These are phyloP conservation scores for Lomentospora prolificans DNA, from an alignment of 2,329 filamentous ascomycete species.

Conservation along the genomic window DNA sequence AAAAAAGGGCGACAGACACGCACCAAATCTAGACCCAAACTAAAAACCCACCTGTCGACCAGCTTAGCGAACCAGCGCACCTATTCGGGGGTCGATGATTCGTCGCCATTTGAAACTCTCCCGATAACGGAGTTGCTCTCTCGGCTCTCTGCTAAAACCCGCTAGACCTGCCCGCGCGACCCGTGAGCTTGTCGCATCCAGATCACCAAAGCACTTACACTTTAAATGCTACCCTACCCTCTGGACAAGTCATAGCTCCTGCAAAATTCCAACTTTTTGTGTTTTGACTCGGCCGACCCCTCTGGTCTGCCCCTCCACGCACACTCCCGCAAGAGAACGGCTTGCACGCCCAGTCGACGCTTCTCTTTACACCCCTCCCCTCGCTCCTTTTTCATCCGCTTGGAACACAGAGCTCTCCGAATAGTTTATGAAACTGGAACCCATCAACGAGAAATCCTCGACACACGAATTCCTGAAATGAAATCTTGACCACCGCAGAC, in stretches of 20 bases:
- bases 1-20: neutral
- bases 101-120: neutral
- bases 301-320: neutral
- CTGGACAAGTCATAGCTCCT: neutral
- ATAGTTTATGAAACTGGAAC: neutral
- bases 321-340: neutral
- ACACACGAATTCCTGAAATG: constrained; percentile 1
- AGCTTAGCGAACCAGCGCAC: neutral
- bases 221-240: neutral
- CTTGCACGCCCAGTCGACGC: neutral
- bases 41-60: neutral
- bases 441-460: neutral
- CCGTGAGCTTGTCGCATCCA: neutral
- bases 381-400: neutral
- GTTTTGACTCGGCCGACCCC: too few species aligned
- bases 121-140: constrained; percentile 1
- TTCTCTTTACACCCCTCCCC: neutral
- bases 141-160: constrained; percentile 3
- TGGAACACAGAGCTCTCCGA: neutral
- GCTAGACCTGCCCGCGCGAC: constrained; percentile 1
- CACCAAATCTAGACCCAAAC: neutral
- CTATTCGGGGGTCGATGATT: neutral
- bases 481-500: neutral
- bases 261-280: neutral
- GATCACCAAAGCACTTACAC: neutral